Conservation (phyloP, 208 protist genomes). For the Leishmania turanica region DNA sequence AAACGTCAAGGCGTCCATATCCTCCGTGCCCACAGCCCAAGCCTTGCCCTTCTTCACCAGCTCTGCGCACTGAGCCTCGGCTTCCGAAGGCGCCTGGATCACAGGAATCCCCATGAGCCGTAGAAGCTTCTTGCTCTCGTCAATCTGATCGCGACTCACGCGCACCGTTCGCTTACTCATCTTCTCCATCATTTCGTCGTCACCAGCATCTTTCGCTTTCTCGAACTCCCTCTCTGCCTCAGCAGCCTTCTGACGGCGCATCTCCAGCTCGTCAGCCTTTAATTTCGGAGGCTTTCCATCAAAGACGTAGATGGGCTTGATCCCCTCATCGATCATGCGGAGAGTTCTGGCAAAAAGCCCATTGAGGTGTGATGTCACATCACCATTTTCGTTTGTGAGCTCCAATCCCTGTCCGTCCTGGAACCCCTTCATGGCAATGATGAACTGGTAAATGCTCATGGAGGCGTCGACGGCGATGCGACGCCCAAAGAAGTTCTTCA, state of each 20-base stretch:
- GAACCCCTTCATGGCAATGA: slow-evolving; percentile 95
- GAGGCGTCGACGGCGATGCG: slow-evolving; percentile 99
- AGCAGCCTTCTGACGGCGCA: slow-evolving; percentile 90
- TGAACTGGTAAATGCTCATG: slow-evolving; percentile 99
- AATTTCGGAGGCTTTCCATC: slow-evolving; percentile 98
- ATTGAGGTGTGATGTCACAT: slow-evolving; percentile 98
- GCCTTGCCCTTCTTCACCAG: slow-evolving; percentile 95
- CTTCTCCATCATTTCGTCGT: slow-evolving; percentile 94
- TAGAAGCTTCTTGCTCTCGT: slow-evolving; percentile 98
- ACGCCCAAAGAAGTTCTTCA: slow-evolving; percentile 98
- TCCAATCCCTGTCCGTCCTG: slow-evolving; percentile 88
- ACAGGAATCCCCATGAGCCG: slow-evolving; percentile 98
- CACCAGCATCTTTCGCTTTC: slow-evolving; percentile 85
- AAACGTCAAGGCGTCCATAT: slow-evolving; percentile 99
- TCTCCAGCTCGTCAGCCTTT: slow-evolving; percentile 95
- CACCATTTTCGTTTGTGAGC: slow-evolving; percentile 96
- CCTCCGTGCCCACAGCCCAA: slow-evolving; percentile 98
- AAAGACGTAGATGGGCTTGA: slow-evolving; percentile 99
- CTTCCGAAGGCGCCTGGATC: slow-evolving; percentile 97
- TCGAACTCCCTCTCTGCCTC: slow-evolving; percentile 94
- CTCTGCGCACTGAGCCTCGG: slow-evolving; percentile 99
- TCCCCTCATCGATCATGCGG: slow-evolving; percentile 97
- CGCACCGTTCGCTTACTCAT: slow-evolving; percentile 95
- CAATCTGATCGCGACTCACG: slow-evolving; percentile 96
- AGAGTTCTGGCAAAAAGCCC: slow-evolving; percentile 98